phyloP scores from a whole-genome alignment of 2,329 filamentous ascomycete genomes.

The Claviceps purpurea region DNA sequence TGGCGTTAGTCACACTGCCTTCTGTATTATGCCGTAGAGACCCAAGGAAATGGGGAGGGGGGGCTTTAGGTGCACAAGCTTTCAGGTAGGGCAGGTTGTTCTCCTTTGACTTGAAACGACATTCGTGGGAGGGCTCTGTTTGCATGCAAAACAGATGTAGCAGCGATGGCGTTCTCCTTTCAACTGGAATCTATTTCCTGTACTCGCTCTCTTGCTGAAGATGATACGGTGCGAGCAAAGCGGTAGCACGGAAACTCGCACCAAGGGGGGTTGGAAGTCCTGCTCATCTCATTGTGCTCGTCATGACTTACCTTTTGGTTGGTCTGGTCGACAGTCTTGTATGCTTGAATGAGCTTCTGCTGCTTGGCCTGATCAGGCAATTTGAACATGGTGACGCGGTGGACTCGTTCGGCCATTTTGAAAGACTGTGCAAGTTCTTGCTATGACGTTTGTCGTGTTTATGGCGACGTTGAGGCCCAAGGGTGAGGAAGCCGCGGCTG shows the following conservation, averaged over 20 bases:
- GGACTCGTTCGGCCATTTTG: slow-evolving; percentile 27
- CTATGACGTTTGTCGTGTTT: neutral
- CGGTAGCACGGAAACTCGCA: neutral
- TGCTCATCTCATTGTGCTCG: neutral
- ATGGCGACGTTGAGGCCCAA: neutral
- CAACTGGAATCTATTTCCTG: neutral
- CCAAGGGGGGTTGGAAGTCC: neutral
- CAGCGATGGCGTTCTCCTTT: neutral
- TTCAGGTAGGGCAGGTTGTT: neutral
- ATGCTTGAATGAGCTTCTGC: slow-evolving; percentile 30
- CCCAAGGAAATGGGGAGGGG: neutral
- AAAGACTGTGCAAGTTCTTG: neutral
- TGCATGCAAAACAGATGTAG: neutral
- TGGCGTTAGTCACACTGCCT: slow-evolving; percentile 4
- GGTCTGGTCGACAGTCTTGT: slow-evolving; percentile 25
- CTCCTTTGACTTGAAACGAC: neutral
- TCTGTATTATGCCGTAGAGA: neutral
- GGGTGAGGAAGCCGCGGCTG: neutral
- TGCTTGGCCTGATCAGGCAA: slow-evolving; percentile 30
- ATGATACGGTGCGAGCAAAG: neutral
- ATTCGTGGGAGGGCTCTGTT: neutral
- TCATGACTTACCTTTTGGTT: slow-evolving; percentile 26
- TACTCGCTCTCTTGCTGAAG: neutral
- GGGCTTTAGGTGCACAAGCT: neutral
- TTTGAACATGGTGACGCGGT: slow-evolving; percentile 42